These are phyloP conservation scores for Xylaria bambusicola DNA, from an alignment of 495 filamentous ascomycete genomes.

Conservation along the genomic window DNA sequence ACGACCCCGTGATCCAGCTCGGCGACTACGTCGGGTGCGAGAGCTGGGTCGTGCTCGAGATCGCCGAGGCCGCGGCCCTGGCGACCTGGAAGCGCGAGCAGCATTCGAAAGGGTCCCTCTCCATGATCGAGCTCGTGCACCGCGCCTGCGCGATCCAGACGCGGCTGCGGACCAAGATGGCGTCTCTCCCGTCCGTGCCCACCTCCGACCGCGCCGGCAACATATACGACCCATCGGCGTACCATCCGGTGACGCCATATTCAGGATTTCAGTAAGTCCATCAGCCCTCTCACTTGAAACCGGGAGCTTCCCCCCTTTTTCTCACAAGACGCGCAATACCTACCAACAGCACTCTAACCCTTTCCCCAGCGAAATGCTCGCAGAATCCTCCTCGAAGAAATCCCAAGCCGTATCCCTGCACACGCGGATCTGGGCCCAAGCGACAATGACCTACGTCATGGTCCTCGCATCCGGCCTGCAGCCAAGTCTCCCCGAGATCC, in stretches of 20 bases:
- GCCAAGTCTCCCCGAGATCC: constrained; percentile 33
- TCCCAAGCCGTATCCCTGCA: constrained; percentile 15
- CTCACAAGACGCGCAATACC: no score
- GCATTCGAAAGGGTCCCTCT: constrained; percentile 32
- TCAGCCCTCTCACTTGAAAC: no score
- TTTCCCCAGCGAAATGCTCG: constrained; percentile 1
- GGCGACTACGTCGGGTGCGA: constrained; percentile 35
- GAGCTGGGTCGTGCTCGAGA: constrained; percentile 37
- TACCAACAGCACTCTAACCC: background rate
- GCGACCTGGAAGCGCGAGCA: constrained; percentile 39
- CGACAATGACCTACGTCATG: constrained; percentile 33
- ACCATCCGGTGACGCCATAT: constrained; percentile 13
- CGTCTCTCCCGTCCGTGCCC: constrained; percentile 31
- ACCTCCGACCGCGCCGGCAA: constrained; percentile 24
- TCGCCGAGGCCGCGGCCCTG: constrained; percentile 39
- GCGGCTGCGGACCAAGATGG: constrained; percentile 32
- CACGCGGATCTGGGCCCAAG: constrained; percentile 38
- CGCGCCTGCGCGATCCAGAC: constrained; percentile 39
- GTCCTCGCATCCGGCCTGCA: constrained; percentile 33
- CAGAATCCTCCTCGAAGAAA: constrained; percentile 12
- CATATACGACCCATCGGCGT: constrained; percentile 25
- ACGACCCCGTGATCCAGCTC: constrained; percentile 34
- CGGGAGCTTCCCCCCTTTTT: no score
- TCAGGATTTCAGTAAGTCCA: constrained; percentile 7
- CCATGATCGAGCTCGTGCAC: constrained; percentile 35